Evolutionary conservation across 2,329 filamentous ascomycete species (phyloP).

Genomic region (Fusarium buharicum): DNA sequence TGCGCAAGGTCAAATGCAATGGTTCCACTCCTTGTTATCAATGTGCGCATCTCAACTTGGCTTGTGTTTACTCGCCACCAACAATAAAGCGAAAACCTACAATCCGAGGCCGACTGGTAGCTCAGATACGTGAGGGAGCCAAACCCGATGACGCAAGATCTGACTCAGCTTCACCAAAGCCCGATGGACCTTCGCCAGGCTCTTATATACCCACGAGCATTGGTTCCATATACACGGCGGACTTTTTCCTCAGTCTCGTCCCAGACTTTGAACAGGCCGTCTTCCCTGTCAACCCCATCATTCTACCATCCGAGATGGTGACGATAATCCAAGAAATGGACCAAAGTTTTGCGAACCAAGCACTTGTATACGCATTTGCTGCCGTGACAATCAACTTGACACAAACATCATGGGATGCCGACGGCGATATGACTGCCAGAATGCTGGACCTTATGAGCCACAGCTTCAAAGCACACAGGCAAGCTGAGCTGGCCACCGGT

Average conservation of each 20-base stretch:
- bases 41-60: constrained; percentile 50
- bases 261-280: constrained; percentile 51
- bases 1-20: constrained; percentile 54
- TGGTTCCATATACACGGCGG: constrained; percentile 36
- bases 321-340: constrained; percentile 50
- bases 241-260: constrained; percentile 50
- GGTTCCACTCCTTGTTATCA: constrained; percentile 49
- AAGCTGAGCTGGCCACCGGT: constrained; percentile 42
- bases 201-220: constrained; percentile 18
- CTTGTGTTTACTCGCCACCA: constrained; percentile 49
- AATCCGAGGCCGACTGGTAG: constrained; percentile 50
- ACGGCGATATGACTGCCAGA: constrained; percentile 46
- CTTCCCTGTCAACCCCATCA: constrained; percentile 52
- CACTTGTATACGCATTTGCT: constrained; percentile 51
- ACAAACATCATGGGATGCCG: constrained; percentile 44
- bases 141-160: constrained; percentile 31
- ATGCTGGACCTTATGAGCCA: constrained; percentile 45
- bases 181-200: constrained; percentile 12
- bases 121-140: constrained; percentile 48
- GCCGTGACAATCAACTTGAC: constrained; percentile 53
- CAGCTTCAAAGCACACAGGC: constrained; percentile 45
- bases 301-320: constrained; percentile 48
- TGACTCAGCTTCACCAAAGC: constrained; percentile 20
- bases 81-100: constrained; percentile 50
- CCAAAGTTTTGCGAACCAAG: constrained; percentile 48